Base-by-base conservation (phyloP, 805 yeast species). In the Lachancea waltii region DNA sequence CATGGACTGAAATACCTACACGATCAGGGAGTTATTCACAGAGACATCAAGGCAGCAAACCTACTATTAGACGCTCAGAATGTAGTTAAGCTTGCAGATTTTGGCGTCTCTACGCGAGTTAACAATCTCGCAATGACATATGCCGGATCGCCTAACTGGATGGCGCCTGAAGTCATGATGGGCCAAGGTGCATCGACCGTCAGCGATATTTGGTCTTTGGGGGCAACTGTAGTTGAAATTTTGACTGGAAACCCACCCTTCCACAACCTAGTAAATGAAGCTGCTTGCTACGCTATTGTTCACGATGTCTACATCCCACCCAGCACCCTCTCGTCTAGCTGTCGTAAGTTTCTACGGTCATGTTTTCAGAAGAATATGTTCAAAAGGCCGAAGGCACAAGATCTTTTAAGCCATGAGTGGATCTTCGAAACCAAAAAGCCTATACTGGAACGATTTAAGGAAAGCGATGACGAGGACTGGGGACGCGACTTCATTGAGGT, bases 111-210 rank as follows among this genome's bases (percentile, higher is more conserved):
- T 1, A 85, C 97, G 1, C 83, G 79, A 49, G 68, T 76, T 6
- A 79, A 72, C 46, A 77, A 78, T 48, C 51, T 77, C 42, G 69
- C 82, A 30, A 73, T 81, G 51, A 75, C 81, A 0, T 68, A 74
- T 53, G 79, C 75, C 6, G 98, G 98, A 1, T 86, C 97, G 0
- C 95, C 97, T 0, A 84, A 90, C 56, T 92, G 97, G 97, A 89
- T 92, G 96, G 97, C 98, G 0, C 98, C 98, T 0, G 98, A 92
- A 55, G 79, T 94, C 2, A 83, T 92, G 3, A 68, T 80, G 29
- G 79, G 86, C 49, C 84, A 81, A 51, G 95, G 94, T 3, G 82
- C 90, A 1, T 80, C 94, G 7, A 77, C 90, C 0, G 82, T 94
- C 2, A 85, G 95, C 2, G 98, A 92, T 63, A 75, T 84, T 20